Percentiles rank a stretch among this genome's conserved stretches.
These are phyloP conservation scores for Aaosphaeria arxii DNA, from an alignment of 2,329 filamentous ascomycete genomes.

Conservation along the genomic window DNA sequence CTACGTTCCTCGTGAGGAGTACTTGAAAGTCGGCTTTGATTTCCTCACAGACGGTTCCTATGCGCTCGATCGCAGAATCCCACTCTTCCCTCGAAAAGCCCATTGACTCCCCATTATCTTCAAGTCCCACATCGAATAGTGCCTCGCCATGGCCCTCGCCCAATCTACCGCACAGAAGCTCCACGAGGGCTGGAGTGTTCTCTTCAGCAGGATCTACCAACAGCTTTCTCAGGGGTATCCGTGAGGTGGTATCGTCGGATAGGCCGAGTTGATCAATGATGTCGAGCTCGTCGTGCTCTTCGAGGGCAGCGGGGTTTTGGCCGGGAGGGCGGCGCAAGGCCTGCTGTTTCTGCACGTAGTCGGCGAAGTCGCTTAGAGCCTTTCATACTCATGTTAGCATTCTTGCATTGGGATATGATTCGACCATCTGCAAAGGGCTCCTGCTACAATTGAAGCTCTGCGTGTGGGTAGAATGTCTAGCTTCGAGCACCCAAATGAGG, in stretches of 20 bases:
- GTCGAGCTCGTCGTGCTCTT: slow-evolving; percentile 75
- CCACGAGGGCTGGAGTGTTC: slow-evolving; percentile 60
- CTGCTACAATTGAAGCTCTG: too few relatives aligned
- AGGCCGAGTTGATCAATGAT: slow-evolving; percentile 78
- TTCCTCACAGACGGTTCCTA: slow-evolving; percentile 63
- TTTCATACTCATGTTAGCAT: slow-evolving; percentile 21
- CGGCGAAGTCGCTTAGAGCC: slow-evolving; percentile 93
- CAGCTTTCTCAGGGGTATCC: slow-evolving; percentile 69
- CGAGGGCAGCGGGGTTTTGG: slow-evolving; percentile 43
- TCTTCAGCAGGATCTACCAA: slow-evolving; percentile 60
- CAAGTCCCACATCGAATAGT: slow-evolving; percentile 87
- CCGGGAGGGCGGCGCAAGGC: slow-evolving; percentile 55
- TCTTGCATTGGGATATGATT: neutral
- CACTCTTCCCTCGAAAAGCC: slow-evolving; percentile 71
- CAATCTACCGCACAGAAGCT: slow-evolving; percentile 65
- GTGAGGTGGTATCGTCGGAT: slow-evolving; percentile 63
- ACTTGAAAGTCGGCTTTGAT: slow-evolving; percentile 74
- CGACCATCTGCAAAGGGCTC: too few relatives aligned
- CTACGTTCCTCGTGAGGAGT: slow-evolving; percentile 87
- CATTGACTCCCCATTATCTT: slow-evolving; percentile 87
- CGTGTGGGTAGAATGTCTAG: too few relatives aligned
- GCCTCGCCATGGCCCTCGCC: slow-evolving; percentile 85
- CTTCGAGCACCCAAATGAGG: too few relatives aligned
- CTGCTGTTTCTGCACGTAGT: slow-evolving; percentile 96
- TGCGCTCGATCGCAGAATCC: slow-evolving; percentile 64